Evolutionary conservation across 352 stramenopile species (phyloP).

Genomic region (Phytopythium cucurbitacearum): DNA sequence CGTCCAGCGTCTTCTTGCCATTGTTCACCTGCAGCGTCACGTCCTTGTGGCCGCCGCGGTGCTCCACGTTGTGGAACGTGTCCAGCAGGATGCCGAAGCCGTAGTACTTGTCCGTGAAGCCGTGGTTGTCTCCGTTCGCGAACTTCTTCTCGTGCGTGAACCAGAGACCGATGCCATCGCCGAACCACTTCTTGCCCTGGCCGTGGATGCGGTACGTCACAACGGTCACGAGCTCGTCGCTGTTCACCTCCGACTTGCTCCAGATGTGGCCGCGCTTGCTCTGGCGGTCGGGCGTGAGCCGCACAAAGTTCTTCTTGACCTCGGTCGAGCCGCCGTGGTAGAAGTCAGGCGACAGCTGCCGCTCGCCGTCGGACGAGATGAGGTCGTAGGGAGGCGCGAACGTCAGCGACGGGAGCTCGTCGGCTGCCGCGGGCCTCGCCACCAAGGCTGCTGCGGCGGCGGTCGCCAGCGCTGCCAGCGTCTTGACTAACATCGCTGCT

Average conservation of each 20-base stretch:
- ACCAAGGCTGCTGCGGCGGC: conserved; percentile 15
- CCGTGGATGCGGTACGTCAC: conserved; percentile 76
- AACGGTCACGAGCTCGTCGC: conserved; percentile 51
- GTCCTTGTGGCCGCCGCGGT: conserved; percentile 76
- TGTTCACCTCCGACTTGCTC: conserved; percentile 40
- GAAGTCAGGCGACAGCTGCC: conserved; percentile 56
- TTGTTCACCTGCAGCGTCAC: conserved; percentile 79
- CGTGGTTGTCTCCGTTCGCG: conserved; percentile 67
- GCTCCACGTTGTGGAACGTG: conserved; percentile 79
- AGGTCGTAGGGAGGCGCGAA: conserved; percentile 68
- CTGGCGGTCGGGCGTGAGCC: conserved; percentile 73
- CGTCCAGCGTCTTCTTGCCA: conserved; percentile 61
- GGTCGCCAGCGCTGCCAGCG: neutral
- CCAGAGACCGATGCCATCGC: conserved; percentile 73
- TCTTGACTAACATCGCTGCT: conserved; percentile 1
- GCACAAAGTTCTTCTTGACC: conserved; percentile 83
- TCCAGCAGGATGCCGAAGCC: conserved; percentile 73
- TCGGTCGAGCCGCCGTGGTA: conserved; percentile 53
- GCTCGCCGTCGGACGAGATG: conserved; percentile 44
- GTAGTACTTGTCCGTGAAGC: conserved; percentile 65
- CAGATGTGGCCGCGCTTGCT: conserved; percentile 78
- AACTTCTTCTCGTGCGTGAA: conserved; percentile 54
- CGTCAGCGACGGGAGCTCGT: conserved; percentile 29
- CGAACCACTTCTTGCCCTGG: conserved; percentile 75
- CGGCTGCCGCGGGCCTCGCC: conserved; percentile 12